A percentile compares a stretch with the other conserved stretches of the same genome.
Evolutionary conservation across 305 asterid genomes (phyloP).

Genomic region (Solanum chacoense): DNA sequence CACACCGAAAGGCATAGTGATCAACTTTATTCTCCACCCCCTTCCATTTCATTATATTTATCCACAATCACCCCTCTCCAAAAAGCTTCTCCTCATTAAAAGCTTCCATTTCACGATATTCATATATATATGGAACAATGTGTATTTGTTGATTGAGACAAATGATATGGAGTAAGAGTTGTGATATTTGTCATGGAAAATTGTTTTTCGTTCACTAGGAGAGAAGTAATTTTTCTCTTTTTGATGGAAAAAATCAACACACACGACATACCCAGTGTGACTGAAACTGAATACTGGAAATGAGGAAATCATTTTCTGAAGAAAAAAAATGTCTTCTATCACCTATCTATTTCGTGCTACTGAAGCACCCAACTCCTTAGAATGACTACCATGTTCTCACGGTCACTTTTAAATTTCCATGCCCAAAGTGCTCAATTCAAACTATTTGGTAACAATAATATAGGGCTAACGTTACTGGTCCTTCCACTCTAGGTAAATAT

Average conservation of each 20-base stretch:
- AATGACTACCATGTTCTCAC: neutral
- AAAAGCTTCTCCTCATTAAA: neutral
- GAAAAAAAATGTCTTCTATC: neutral
- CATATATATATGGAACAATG: neutral
- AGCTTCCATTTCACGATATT: neutral
- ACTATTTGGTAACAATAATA: neutral
- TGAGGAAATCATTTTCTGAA: neutral
- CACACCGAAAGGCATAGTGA: neutral
- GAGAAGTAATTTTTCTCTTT: neutral
- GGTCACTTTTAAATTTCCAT: neutral
- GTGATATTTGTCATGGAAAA: neutral
- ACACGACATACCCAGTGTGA: neutral
- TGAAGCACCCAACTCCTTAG: neutral
- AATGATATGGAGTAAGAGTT: neutral
- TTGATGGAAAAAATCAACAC: neutral
- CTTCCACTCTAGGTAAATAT: neutral
- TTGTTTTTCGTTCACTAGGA: neutral
- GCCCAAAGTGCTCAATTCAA: neutral
- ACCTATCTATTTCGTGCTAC: neutral
- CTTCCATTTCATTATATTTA: neutral
- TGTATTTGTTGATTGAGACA: neutral
- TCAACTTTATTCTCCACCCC: neutral
- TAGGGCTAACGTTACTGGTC: neutral
- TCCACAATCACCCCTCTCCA: neutral
- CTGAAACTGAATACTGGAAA: neutral